Percentiles rank a stretch among this genome's conserved stretches.
phyloP scores from a whole-genome alignment of 257 asterid genomes.

The Rauvolfia tetraphylla region DNA sequence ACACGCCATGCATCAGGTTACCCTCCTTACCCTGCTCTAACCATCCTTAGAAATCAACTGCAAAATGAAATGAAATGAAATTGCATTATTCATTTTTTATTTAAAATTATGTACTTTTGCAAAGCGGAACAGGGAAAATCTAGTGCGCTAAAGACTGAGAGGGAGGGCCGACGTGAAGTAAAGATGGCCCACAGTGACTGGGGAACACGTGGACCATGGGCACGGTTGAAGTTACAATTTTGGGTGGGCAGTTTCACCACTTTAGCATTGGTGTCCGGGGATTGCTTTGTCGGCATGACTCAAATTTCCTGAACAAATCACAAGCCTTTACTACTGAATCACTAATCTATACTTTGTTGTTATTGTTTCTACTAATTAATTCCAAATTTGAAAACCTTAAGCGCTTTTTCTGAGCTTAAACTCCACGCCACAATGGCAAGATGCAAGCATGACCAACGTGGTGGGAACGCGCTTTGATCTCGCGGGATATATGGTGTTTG shows the following conservation, averaged over 20 bases:
- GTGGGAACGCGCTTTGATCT: conserved; percentile 17
- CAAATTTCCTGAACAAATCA: conserved; percentile 7
- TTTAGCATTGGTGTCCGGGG: conserved; percentile 10
- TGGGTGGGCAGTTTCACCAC: conserved; percentile 18
- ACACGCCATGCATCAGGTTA: neutral
- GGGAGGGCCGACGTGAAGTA: conserved; percentile 19
- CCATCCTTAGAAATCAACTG: neutral
- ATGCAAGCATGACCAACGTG: neutral
- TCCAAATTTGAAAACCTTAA: neutral
- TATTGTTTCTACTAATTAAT: neutral
- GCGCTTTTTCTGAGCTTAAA: neutral
- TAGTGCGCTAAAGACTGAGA: neutral
- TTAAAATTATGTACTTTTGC: too few species aligned
- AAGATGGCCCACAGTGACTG: conserved; percentile 21
- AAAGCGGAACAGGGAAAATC: too few species aligned
- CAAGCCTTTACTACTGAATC: neutral
- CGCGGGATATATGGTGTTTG: neutral
- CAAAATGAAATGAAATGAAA: neutral
- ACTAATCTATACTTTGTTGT: too few species aligned
- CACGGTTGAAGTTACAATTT: conserved; percentile 21
- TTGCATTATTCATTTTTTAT: too few species aligned
- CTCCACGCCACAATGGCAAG: neutral
- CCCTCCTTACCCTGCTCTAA: neutral
- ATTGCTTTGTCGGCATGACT: conserved; percentile 21
- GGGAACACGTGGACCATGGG: conserved; percentile 28